Percentiles rank a stretch among this genome's conserved stretches.
These are phyloP conservation scores for Curvularia lunata DNA, from an alignment of 2,329 filamentous ascomycete species.

Conservation along the genomic window DNA sequence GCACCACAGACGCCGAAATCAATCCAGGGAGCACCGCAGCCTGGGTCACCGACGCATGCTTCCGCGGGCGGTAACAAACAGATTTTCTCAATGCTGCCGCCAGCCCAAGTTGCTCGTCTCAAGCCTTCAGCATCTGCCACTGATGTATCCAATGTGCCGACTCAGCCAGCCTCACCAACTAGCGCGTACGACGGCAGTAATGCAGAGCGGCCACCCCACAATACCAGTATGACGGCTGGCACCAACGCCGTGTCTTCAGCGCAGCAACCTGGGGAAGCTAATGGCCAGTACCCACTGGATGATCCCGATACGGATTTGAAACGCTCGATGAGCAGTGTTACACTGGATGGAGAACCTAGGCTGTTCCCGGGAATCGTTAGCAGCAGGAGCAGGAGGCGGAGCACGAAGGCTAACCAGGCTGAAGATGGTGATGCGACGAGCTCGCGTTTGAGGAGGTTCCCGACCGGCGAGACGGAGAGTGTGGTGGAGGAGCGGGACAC, in stretches of 20 bases:
- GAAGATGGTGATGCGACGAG: conserved; percentile 28
- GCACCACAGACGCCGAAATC: conserved; percentile 42
- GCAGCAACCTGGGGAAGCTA: conserved; percentile 36
- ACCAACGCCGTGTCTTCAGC: conserved; percentile 27
- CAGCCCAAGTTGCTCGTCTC: conserved; percentile 48
- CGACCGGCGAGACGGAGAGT: conserved; percentile 11
- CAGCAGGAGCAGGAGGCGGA: conserved; percentile 50
- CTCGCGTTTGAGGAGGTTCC: conserved; percentile 14
- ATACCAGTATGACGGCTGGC: conserved; percentile 39
- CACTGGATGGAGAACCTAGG: conserved; percentile 64
- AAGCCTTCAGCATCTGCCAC: conserved; percentile 34
- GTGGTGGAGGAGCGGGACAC: conserved; percentile 19
- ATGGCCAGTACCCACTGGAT: conserved; percentile 13
- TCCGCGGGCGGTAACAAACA: conserved; percentile 46
- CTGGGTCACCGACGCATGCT: conserved; percentile 50
- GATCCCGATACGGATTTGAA: conserved; percentile 28
- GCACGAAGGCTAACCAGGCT: conserved; percentile 29
- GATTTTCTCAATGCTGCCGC: conserved; percentile 37
- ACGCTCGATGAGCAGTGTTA: conserved; percentile 34
- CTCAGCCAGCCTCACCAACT: conserved; percentile 35
- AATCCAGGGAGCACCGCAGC: conserved; percentile 28
- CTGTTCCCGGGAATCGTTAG: conserved; percentile 75
- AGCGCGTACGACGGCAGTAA: conserved; percentile 27
- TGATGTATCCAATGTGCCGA: conserved; percentile 25
- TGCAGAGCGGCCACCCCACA: conserved; percentile 36